A percentile compares a stretch with the other conserved stretches of the same genome.
phyloP scores from a whole-genome alignment of 495 filamentous ascomycete genomes.

The Cudoniella acicularis region DNA sequence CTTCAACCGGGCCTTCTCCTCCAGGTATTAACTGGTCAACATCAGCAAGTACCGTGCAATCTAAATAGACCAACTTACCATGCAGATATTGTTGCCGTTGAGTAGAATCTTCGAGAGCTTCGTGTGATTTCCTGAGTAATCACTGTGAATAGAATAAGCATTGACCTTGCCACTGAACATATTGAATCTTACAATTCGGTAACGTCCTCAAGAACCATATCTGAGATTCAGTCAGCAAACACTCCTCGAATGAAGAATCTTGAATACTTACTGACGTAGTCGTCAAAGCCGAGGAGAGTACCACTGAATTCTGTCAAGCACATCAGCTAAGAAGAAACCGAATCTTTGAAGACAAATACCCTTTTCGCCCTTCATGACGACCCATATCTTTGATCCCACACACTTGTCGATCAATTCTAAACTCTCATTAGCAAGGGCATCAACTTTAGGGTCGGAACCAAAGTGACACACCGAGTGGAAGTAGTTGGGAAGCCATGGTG shows the following conservation, averaged over 20 bases:
- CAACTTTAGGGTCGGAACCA: constrained; percentile 9
- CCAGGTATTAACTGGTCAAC: constrained; percentile 73
- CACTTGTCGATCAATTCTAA: constrained; percentile 98
- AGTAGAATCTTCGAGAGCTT: constrained; percentile 91
- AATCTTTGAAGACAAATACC: constrained; percentile 44
- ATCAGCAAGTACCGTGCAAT: background rate
- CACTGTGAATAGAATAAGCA: constrained; percentile 46
- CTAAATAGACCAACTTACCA: constrained; percentile 54
- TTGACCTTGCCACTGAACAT: background rate
- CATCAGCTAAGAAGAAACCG: background rate
- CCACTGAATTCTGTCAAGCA: constrained; percentile 81
- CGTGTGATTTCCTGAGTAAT: constrained; percentile 79
- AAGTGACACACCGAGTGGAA: constrained; percentile 65
- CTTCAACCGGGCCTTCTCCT: constrained; percentile 65
- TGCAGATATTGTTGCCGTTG: constrained; percentile 99
- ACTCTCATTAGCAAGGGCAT: constrained; percentile 19
- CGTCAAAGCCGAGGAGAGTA: constrained; percentile 91
- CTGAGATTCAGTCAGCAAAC: constrained; percentile 39
- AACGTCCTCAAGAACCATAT: constrained; percentile 97
- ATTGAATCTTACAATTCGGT: constrained; percentile 78
- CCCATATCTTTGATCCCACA: constrained; percentile 96
- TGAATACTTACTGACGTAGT: constrained; percentile 91
- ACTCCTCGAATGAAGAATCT: background rate
- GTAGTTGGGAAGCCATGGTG: constrained; percentile 75
- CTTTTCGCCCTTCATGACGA: constrained; percentile 99